phyloP scores from a whole-genome alignment of 495 filamentous ascomycete species.

The Penicillium ochrochloron region DNA sequence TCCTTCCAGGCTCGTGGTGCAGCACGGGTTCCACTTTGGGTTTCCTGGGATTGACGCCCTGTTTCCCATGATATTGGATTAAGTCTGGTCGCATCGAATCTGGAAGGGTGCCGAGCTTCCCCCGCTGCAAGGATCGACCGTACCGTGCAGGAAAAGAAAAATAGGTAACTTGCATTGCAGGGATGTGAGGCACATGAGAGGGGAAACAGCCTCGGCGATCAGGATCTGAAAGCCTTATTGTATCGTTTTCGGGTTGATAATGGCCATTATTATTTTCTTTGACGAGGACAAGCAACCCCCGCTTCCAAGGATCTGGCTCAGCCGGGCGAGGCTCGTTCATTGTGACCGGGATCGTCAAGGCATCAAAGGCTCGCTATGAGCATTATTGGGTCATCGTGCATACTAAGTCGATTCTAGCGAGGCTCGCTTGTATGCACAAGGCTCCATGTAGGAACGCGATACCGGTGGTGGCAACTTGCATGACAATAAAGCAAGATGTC shows the following conservation, averaged over 20 bases:
- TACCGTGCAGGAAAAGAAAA: conserved; percentile 9
- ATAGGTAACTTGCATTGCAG: conserved; percentile 2
- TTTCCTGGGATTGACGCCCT: conserved; percentile 12
- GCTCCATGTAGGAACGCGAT: conserved; percentile 6
- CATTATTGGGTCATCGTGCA: conserved; percentile 16
- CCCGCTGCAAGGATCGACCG: conserved; percentile 29
- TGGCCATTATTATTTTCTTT: conserved; percentile 2
- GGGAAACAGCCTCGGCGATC: neutral
- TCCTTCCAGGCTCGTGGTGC: conserved; percentile 18
- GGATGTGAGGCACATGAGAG: conserved; percentile 5
- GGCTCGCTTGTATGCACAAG: conserved; percentile 11
- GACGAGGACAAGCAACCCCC: conserved; percentile 4
- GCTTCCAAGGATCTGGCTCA: neutral
- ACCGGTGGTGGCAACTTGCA: conserved; percentile 19
- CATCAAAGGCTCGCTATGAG: conserved; percentile 8
- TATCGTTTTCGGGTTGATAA: neutral
- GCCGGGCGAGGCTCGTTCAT: neutral
- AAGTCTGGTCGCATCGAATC: neutral
- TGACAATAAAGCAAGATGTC: neutral
- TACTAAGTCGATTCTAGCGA: conserved; percentile 8
- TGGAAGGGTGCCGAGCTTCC: conserved; percentile 1
- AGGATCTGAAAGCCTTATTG: conserved; percentile 6
- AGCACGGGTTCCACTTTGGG: conserved; percentile 18
- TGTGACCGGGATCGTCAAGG: conserved; percentile 10
- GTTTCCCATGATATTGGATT: neutral